Conservation (phyloP, 208 protist species). For the Naegleria fowleri region DNA sequence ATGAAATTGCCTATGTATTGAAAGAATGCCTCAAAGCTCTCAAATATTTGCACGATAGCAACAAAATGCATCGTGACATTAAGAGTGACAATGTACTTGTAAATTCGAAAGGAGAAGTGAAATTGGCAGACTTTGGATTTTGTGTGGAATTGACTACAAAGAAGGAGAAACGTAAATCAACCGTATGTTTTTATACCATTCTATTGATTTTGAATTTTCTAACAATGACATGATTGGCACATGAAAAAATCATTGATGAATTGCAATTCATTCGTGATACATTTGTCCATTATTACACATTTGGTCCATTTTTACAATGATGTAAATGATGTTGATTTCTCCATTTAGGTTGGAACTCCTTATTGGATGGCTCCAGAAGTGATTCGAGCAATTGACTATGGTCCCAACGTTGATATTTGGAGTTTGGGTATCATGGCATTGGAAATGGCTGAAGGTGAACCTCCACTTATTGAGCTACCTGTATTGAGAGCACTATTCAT, state of each 20-base stretch:
- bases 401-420: conserved; percentile 43
- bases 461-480: background rate
- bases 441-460: conserved; percentile 42
- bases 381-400: conserved; percentile 43
- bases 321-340: no score
- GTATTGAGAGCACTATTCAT: background rate
- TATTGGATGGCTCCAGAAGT: conserved; percentile 72
- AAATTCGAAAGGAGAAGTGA: conserved; percentile 33
- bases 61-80: conserved; percentile 49
- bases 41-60: conserved; percentile 60
- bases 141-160: conserved; percentile 47
- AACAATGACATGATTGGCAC: no score
- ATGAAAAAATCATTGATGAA: no score
- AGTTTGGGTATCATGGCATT: conserved; percentile 52
- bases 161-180: conserved; percentile 30
- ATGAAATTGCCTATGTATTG: conserved; percentile 50
- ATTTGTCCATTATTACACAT: no score
- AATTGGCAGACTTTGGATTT: conserved; percentile 59
- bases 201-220: no score
- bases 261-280: no score
- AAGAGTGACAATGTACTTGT: conserved; percentile 52
- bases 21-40: conserved; percentile 57
- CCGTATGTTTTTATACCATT: background rate
- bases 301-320: no score
- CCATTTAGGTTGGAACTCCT: conserved; percentile 79